Conservation (phyloP, 1,284 basidiomycete species). For the Apiotrichum brassicae region DNA sequence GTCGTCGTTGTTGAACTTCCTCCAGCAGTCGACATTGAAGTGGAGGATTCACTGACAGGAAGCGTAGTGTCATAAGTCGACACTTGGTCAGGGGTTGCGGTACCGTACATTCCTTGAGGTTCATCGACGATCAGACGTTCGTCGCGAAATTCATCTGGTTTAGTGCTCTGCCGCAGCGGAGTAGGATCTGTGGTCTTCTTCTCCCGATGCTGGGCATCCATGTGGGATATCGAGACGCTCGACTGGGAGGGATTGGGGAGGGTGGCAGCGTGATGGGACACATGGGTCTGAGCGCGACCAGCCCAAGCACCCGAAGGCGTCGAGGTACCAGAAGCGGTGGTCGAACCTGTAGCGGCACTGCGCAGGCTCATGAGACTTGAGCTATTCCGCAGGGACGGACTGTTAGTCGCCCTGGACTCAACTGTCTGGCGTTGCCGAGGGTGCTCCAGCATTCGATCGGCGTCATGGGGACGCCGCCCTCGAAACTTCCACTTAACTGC, state of each 20-base stretch:
- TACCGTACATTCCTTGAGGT: not conserved
- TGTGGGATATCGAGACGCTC: not conserved
- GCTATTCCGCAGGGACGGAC: not conserved
- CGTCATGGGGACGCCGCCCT: conserved; percentile 25
- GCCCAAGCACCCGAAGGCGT: no score
- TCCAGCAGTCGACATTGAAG: no score
- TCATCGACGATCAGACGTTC: conserved; percentile 1
- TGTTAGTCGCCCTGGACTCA: not conserved
- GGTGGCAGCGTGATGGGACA: not conserved
- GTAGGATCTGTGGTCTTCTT: not conserved
- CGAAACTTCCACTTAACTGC: conserved; percentile 37
- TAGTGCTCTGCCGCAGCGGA: not conserved
- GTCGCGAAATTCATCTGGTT: not conserved
- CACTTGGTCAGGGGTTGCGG: no score
- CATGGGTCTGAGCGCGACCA: no score
- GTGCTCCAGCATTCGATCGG: conserved; percentile 7
- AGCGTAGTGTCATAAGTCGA: no score
- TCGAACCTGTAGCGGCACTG: not conserved
- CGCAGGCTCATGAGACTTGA: not conserved
- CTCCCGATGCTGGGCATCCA: not conserved
- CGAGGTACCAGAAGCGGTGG: not conserved
- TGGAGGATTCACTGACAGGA: no score
- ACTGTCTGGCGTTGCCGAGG: not conserved
- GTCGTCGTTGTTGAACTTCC: no score
- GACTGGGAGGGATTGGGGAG: not conserved